A percentile compares a stretch with the other conserved stretches of the same genome.
Conservation (phyloP, 1,284 basidiomycete genomes). For the Sanghuangporus sanghuang region DNA sequence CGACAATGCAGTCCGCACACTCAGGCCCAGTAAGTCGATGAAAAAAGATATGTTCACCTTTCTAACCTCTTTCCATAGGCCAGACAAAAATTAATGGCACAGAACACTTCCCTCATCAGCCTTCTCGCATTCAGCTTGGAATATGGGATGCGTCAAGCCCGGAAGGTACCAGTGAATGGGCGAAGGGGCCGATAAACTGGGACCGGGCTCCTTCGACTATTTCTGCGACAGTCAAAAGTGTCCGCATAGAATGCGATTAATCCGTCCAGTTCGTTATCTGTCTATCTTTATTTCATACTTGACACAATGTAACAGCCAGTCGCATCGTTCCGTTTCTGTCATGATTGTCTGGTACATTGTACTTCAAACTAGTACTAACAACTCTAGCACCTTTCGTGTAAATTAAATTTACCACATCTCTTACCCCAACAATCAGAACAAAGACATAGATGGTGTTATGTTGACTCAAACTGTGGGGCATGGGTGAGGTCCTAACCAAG, state of each 20-base stretch:
- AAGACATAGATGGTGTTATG: no score
- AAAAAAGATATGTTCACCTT: neutral
- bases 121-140: conserved; percentile 35
- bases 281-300: neutral
- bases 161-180: conserved; percentile 41
- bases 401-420: no score
- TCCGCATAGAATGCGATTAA: conserved; percentile 35
- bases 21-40: conserved; percentile 31
- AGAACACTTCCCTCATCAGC: conserved; percentile 34
- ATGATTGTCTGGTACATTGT: neutral
- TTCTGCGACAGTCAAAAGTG: conserved; percentile 33
- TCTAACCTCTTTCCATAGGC: conserved; percentile 20
- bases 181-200: conserved; percentile 43
- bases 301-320: neutral
- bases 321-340: neutral
- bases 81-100: conserved; percentile 34
- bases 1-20: conserved; percentile 31
- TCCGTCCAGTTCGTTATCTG: neutral
- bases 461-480: no score
- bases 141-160: conserved; percentile 47
- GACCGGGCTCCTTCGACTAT: conserved; percentile 29
- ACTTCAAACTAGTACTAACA: no score
- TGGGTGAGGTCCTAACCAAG: no score
- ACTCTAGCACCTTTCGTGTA: no score
- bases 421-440: no score